Base-by-base conservation (phyloP, 805 yeast genomes). In the Candida verbasci region DNA sequence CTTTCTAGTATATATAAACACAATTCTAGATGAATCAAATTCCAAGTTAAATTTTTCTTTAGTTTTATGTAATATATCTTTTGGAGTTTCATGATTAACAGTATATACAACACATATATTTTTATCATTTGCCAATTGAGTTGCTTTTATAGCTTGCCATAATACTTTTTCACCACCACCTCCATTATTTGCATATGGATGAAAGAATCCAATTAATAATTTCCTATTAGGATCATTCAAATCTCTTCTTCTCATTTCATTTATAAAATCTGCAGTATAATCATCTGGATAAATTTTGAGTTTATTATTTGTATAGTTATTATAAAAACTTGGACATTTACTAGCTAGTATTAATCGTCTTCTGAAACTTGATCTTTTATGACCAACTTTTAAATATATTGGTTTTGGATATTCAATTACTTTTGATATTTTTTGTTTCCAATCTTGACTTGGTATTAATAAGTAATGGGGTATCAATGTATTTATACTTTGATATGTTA, bases 141-240 rank as follows among this genome's bases (percentile, higher is more conserved):
- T 84, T 22, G 81, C 71, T 46, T 76, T 72, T 6, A 91, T 86
- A 0, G 96, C 96, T 38, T 86, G 88, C 98, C 98, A 93, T 27
- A 93, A 65, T 0, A 93, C 98, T 39, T 91, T 76, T 55, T 93
- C 99, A 17, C 99, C 99, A 21, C 99, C 99, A 14, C 99, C 99
- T 31, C 95, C 96, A 26, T 96, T 94, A 55, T 85, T 86, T 45
- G 96, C 88, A 49, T 82, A 85, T 0, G 98, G 98, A 60, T 93
- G 99, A 65, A 93, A 88, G 52, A 84, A 89, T 5, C 97, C 99
- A 54, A 68, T 82, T 9, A 86, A 57, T 8, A 69, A 46, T 27
- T 51, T 56, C 18, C 85, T 52, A 11, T 46, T 40, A 1, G 62
- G 56, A 46, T 70, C 75, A 2, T 51, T 43, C 2, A 56, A 55